Evolutionary conservation across 306 rosid species (phyloP).

Genomic region (Astragalus membranaceus): DNA sequence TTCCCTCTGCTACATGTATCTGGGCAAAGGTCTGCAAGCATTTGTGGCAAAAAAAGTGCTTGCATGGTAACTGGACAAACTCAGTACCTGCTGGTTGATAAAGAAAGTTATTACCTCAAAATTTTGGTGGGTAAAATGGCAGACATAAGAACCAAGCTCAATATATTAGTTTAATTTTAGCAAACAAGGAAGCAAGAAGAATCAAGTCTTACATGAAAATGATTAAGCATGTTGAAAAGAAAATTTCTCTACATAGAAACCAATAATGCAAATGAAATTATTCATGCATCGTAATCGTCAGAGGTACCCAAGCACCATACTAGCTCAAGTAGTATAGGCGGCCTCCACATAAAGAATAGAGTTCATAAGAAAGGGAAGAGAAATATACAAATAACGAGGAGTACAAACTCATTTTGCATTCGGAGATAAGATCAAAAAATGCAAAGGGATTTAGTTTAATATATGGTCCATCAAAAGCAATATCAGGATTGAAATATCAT

Average conservation of each 20-base stretch:
- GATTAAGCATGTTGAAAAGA: not conserved
- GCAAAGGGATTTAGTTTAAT: no score
- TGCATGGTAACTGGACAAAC: slow-evolving; percentile 62
- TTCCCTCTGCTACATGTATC: slow-evolving; percentile 80
- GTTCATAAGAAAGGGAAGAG: not conserved
- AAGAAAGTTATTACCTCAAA: slow-evolving; percentile 1
- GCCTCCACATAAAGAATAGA: not conserved
- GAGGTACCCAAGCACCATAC: not conserved
- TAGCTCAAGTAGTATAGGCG: not conserved
- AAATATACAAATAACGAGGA: not conserved
- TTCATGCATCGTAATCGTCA: slow-evolving; percentile 4
- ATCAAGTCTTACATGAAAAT: not conserved
- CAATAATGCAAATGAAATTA: slow-evolving; percentile 6
- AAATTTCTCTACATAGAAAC: not conserved
- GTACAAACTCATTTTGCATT: not conserved
- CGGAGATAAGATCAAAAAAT: no score
- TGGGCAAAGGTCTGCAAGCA: slow-evolving; percentile 74
- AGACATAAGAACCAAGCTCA: slow-evolving; percentile 16
- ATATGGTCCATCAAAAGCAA: no score
- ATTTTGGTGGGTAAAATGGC: not conserved
- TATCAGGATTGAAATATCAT: no score
- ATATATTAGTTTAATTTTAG: not conserved
- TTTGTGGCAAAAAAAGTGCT: slow-evolving; percentile 76
- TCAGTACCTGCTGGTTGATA: slow-evolving; percentile 43
- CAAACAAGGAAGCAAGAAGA: not conserved